These are phyloP conservation scores for Porcisia hertigi DNA, from an alignment of 208 protist species.

Conservation along the genomic window DNA sequence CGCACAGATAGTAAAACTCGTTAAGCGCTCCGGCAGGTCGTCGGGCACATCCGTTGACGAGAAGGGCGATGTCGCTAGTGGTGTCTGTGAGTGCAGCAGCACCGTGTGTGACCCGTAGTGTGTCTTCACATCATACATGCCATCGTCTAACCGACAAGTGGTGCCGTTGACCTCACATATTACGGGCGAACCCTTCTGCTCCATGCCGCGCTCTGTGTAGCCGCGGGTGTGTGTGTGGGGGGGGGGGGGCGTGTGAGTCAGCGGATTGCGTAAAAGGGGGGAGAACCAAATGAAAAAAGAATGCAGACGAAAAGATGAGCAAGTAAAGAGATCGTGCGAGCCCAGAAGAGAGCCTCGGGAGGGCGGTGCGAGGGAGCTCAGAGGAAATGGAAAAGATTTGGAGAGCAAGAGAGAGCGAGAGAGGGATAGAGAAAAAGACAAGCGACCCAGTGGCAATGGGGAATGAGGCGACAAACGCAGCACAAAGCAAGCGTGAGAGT, in stretches of 20 bases:
- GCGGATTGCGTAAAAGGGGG: background rate
- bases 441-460: background rate
- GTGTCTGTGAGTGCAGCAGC: conserved; percentile 21
- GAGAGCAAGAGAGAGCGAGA: background rate
- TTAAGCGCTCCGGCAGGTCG: background rate
- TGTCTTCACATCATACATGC: conserved; percentile 44
- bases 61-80: background rate
- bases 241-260: background rate
- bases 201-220: background rate
- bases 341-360: no score
- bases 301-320: background rate
- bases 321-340: no score
- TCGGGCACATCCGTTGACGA: background rate
- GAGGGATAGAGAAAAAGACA: background rate
- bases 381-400: background rate
- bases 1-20: conserved; percentile 37
- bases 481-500: background rate
- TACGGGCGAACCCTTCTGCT: background rate
- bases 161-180: conserved; percentile 43
- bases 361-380: no score
- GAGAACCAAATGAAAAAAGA: background rate
- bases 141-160: conserved; percentile 21
- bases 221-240: background rate
- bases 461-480: background rate
- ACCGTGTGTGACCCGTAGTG: conserved; percentile 42